A percentile compares a stretch with the other conserved stretches of the same genome.
Conservation (phyloP, 257 asterid genomes). For the Capsicum rhomboideum region DNA sequence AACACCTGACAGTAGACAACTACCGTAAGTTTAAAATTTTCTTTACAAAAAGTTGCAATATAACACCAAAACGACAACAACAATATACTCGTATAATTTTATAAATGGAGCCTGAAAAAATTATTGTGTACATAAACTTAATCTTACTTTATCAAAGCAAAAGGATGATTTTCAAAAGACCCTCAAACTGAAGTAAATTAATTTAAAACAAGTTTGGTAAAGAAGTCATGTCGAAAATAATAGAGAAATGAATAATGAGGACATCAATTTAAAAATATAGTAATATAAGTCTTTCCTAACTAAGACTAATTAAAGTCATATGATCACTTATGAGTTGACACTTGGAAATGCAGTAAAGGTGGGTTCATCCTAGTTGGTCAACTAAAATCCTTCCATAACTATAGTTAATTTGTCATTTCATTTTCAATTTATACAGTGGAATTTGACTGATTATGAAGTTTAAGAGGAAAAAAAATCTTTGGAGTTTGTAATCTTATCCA, state of each 20-base stretch:
- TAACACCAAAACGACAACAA: not conserved
- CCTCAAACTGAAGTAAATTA: not conserved
- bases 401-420: not conserved
- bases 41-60: not conserved
- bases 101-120: not conserved
- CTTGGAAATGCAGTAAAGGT: slow-evolving; percentile 2
- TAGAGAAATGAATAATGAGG: not conserved
- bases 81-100: not conserved
- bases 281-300: not conserved
- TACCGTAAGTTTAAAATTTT: not conserved
- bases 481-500: too few species aligned
- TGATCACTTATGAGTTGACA: not conserved
- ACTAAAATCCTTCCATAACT: not conserved
- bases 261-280: too few species aligned
- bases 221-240: not conserved
- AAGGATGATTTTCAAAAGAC: not conserved
- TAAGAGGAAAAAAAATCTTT: too few species aligned
- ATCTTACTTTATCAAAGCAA: too few species aligned
- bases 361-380: not conserved
- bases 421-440: not conserved
- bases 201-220: not conserved
- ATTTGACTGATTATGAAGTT: not conserved
- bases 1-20: not conserved
- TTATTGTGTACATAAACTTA: not conserved
- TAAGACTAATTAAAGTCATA: not conserved